Evolutionary conservation across 169 alveolate genomes (phyloP).

Genomic region (Plasmodium inui): DNA sequence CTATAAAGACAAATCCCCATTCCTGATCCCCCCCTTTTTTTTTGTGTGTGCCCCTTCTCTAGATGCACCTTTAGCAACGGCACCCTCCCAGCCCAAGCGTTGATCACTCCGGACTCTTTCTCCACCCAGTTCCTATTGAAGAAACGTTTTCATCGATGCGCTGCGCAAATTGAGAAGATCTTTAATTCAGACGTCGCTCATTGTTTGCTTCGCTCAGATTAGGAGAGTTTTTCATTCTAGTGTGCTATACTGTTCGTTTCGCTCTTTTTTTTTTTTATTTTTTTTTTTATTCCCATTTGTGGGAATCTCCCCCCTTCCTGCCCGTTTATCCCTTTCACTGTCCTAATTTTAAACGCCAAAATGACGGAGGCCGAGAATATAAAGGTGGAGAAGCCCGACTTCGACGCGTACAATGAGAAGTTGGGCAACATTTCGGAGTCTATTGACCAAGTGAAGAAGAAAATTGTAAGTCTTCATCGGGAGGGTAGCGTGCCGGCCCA

Average conservation of each 20-base stretch:
- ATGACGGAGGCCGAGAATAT: constrained; percentile 74
- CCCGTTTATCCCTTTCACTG: not conserved
- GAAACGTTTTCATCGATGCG: not conserved
- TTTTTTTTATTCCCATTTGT: not conserved
- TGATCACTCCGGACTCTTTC: not conserved
- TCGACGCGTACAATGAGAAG: constrained; percentile 73
- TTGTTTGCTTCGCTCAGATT: not conserved
- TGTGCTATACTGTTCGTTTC: not conserved
- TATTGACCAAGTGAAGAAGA: constrained; percentile 64
- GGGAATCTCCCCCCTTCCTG: not conserved
- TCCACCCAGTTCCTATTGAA: not conserved
- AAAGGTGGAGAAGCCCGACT: constrained; percentile 68
- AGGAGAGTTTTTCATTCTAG: not conserved
- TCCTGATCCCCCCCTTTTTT: not conserved
- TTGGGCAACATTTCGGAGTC: constrained; percentile 49
- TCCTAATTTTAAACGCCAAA: not conserved
- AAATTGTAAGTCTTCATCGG: constrained; percentile 20
- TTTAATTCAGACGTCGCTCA: not conserved
- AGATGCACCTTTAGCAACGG: not conserved
- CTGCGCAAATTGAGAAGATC: not conserved
- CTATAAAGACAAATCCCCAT: too few relatives aligned
- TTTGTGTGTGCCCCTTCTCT: not conserved
- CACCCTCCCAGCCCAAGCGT: not conserved
- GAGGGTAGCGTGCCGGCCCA: not conserved
- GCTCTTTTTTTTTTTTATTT: not conserved